Evolutionary conservation across 2,329 filamentous ascomycete species (phyloP), one percentile per base, ranked within the genome.

Genomic region (Beauveria caledonica): DNA sequence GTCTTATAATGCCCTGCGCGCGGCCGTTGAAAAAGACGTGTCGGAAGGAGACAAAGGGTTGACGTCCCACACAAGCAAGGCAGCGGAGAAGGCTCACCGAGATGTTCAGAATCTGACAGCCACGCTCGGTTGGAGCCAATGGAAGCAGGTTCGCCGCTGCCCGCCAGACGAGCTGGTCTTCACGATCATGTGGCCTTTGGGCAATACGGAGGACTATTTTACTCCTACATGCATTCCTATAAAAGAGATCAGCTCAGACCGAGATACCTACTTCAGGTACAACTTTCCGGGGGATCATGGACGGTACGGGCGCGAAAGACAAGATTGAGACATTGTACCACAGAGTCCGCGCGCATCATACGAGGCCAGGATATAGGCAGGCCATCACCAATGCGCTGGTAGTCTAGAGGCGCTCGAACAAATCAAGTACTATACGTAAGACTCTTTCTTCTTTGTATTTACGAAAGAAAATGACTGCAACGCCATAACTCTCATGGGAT

Each of bases 131-230:
- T 88, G 86, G 86, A 77, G 81, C 3, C 76, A 71, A 0, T 87
- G 83, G 83, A 85, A 82, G 65, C 75, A 78, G 54, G 83, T 83
- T 56, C 72, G 74, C 7, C 74, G 76, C 1, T 88, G 86, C 66
- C 69, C 66, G 0, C 73, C 75, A 8, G 76, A 82, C 49, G 79
- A 87, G 69, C 69, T 85, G 3, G 84, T 84, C 63, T 78, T 83
- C 50, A 74, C 86, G n/a, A 83, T 84, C 1, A 85, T 87, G 66
- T 88, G 84, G 84, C 85, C 85, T 0, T 74, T 78, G 68, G 85
- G 85, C 0, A 74, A 71, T 0, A 66, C 72, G 0, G 75, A 82
- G 27, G 84, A 87, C 66, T 81, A 85, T 65, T 76, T 69, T 67
- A 56, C 67, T 13, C 72, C 72, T 0, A 71, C 66, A 2, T 74